Evolutionary conservation across 225 moss, liverwort and hornwort species (phyloP), one percentile per base, ranked within the genome.

Genomic region (Pseudoscleropodium purum): DNA sequence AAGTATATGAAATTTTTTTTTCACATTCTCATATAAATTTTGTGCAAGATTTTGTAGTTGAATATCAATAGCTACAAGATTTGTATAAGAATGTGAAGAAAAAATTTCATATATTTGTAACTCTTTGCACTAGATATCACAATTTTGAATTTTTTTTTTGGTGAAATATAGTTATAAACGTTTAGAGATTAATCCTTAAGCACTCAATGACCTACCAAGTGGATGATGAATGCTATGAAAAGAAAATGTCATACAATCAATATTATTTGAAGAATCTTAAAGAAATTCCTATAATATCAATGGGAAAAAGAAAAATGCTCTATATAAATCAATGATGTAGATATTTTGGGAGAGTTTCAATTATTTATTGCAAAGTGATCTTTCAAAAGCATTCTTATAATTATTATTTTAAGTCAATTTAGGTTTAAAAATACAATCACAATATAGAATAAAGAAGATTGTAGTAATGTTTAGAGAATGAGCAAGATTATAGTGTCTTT

Each of bases 181-280:
- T 70, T 70, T 25, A 70, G 0, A 14, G 3, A 1, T 70, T 70
- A 25, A 70, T 5, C 4, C 0, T 13, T 7, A 24, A 69, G 13
- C 1, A 0, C n/a, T 24, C n/a, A n/a, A n/a, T 0, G 0, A 1
- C 24, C 23, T 1, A 36, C 1, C 0, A 18, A 3, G 5, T 36
- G 3, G 7, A 39, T 72, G 14, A 72, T 41, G 8, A 70, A 39
- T 72, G 26, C 1, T 72, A 41, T 72, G 2, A 72, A 39, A 69
- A 13, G 0, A 24, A 69, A 24, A n/a, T 0, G 0, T 24, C 7
- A 69, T 24, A 2, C n/a, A 69, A n/a, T 7, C 23, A 24, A 69
- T n/a, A n/a, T 4, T 13, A 13, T 24, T 39, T 70, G 4, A 70
- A 0, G 13, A n/a, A n/a, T 23, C n/a, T 69, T 68, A 4, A n/a